Evolutionary conservation across 129 eudicot species (phyloP), one percentile per base, ranked within the genome.

Genomic region (Dittrichia graveolens): DNA sequence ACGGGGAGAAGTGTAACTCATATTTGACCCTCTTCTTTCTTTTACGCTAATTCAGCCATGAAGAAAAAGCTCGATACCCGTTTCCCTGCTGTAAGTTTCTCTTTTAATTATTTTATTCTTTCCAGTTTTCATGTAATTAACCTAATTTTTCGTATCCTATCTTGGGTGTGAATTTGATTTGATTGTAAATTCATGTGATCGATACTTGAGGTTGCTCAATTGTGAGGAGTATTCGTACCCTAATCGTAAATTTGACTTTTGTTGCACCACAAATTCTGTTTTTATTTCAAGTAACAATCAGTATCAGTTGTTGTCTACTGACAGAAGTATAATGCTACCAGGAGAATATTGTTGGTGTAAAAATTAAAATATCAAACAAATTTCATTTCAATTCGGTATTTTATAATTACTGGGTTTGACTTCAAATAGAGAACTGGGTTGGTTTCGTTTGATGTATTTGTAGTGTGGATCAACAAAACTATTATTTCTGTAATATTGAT

Each of bases 61-160:
- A 85, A 85, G 85, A 85, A 85, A 79, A 85, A 85, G 90, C 90
- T 85, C 70, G 90, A 85, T 74, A 85, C 87, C 24, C 90, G 90
- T 67, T 85, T 85, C 54, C 90, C 90, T 67, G 90, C 90, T 64
- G 90, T 85, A 69, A 76, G 84, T 84, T 69, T 52, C 38, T 68
- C 53, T 11, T 71, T 41, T 76, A 5, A 8, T 39, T 61, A 19
- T 19, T 63, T 38, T 52, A 12, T 24, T 24, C 31, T 44, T 54
- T 7, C 6, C 34, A 47, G 12, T 65, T 60, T 31, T 57, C 19
- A 54, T 58, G 5, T 24, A 64, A 53, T 69, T 38, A 60, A 53
- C 47, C 54, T 69, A 63, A 14, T 16, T 42, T 9, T 39, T 39
- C 69, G 31, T 24, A 24, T 80, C 37, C 69, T 46, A 18, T 35